Conservation (phyloP, 1,139 yeast species). For the Magnusiomyces tetraspermus region DNA sequence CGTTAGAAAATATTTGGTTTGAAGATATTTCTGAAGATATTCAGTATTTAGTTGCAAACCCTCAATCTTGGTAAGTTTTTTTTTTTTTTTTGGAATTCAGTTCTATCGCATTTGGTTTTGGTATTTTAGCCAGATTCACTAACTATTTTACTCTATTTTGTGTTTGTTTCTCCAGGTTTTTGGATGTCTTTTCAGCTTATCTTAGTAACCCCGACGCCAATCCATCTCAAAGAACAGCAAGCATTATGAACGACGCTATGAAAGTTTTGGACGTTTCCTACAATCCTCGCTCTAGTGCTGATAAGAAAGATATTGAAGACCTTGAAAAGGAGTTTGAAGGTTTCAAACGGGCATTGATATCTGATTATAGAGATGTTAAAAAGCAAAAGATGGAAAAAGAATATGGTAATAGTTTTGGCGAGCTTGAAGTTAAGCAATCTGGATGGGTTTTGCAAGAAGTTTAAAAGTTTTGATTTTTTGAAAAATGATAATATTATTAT, state of each 20-base stretch:
- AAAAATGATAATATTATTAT: no score
- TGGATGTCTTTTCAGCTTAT: neutral
- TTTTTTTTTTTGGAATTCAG: no score
- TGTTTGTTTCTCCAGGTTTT: neutral
- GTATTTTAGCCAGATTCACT: neutral
- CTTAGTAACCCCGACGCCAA: neutral
- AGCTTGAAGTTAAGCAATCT: neutral
- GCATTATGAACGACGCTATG: neutral
- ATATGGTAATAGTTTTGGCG: neutral
- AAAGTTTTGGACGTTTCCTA: neutral
- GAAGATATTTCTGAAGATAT: constrained; percentile 1
- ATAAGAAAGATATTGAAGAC: neutral
- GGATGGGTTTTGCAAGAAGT: neutral
- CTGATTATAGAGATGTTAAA: neutral
- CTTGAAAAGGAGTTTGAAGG: neutral
- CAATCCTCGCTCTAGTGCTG: neutral
- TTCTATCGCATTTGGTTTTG: no score
- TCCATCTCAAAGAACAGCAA: neutral
- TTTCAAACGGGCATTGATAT: neutral
- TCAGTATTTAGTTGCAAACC: neutral
- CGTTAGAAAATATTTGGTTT: constrained; percentile 4
- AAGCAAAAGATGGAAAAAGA: neutral
- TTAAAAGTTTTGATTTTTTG: no score
- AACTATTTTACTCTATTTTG: no score
- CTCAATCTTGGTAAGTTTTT: constrained; percentile 6